Evolutionary conservation across 352 stramenopile genomes (phyloP).

Genomic region (Plasmopara muralis): DNA sequence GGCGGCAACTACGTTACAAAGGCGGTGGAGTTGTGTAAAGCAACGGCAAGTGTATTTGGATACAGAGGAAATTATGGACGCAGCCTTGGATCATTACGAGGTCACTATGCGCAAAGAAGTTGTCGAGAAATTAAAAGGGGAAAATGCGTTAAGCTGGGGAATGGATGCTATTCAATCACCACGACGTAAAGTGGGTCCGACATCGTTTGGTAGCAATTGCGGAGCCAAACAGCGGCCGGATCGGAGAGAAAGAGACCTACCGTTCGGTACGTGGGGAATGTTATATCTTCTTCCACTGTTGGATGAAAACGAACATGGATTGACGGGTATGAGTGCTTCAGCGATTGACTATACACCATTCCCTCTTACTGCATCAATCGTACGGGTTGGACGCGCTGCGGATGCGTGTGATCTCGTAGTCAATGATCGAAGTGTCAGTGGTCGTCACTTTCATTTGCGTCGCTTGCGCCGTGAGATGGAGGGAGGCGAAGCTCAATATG

Average conservation of each 20-base stretch:
- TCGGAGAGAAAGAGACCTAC: constrained; percentile 26
- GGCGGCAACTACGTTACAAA: constrained; percentile 36
- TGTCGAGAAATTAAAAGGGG: constrained; percentile 56
- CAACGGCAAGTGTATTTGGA: constrained; percentile 66
- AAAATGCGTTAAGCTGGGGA: constrained; percentile 79
- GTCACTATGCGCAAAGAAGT: constrained; percentile 48
- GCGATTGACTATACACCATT: constrained; percentile 52
- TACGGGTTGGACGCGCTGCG: constrained; percentile 67
- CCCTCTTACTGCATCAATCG: constrained; percentile 57
- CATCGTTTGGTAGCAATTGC: constrained; percentile 11
- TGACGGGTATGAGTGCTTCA: constrained; percentile 10
- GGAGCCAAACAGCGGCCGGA: constrained; percentile 6
- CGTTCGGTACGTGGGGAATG: constrained; percentile 69
- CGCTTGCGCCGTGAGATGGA: constrained; percentile 53
- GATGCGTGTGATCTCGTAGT: constrained; percentile 86
- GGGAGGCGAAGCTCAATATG: constrained; percentile 50
- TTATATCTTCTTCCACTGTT: constrained; percentile 62
- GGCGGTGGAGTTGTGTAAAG: constrained; percentile 63
- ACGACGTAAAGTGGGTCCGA: constrained; percentile 34
- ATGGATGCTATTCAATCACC: constrained; percentile 80
- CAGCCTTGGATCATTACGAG: constrained; percentile 64
- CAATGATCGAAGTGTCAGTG: constrained; percentile 83
- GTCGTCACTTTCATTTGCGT: constrained; percentile 77
- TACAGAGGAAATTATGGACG: constrained; percentile 61
- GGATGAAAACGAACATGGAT: constrained; percentile 41